phyloP scores from a whole-genome alignment of 2,329 filamentous ascomycete species.

The Sporothrix luriei region DNA sequence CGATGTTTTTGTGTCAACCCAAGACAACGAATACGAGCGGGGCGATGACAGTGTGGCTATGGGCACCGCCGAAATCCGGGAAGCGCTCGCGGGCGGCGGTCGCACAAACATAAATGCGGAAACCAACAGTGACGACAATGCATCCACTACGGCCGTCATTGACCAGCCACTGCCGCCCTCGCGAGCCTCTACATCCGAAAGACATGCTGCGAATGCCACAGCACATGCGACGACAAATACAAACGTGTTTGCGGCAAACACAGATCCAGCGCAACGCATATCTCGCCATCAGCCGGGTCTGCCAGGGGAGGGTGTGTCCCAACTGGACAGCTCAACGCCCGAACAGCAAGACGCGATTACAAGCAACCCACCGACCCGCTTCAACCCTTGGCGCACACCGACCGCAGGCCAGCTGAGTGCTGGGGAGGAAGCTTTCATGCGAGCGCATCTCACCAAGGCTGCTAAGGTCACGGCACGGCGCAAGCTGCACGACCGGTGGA shows the following conservation, averaged over 20 bases:
- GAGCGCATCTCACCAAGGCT: slow-evolving; percentile 45
- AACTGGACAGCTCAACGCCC: slow-evolving; percentile 14
- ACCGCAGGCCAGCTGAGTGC: slow-evolving; percentile 41
- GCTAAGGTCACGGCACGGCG: slow-evolving; percentile 50
- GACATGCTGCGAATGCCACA: not conserved
- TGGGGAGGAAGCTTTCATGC: slow-evolving; percentile 43
- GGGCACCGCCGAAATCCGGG: not conserved
- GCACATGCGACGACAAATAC: not conserved
- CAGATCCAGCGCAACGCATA: not conserved
- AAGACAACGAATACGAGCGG: slow-evolving; percentile 12
- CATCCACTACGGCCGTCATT: not conserved
- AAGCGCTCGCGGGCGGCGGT: not conserved
- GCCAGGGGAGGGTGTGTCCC: slow-evolving; percentile 5
- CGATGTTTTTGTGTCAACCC: slow-evolving; percentile 24
- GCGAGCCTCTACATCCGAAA: not conserved
- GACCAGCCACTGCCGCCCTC: slow-evolving; percentile 5
- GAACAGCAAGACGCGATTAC: not conserved
- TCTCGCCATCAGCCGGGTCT: not conserved
- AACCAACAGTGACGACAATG: not conserved
- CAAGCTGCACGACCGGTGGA: slow-evolving; percentile 71
- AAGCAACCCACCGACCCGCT: not conserved
- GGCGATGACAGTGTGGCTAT: slow-evolving; percentile 18
- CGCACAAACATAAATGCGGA: not conserved
- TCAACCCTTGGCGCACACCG: not conserved
- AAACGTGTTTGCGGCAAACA: not conserved